Evolutionary conservation across 495 filamentous ascomycete genomes (phyloP), one percentile per base, ranked within the genome.

Genomic region (Rhizodiscina lignyota): DNA sequence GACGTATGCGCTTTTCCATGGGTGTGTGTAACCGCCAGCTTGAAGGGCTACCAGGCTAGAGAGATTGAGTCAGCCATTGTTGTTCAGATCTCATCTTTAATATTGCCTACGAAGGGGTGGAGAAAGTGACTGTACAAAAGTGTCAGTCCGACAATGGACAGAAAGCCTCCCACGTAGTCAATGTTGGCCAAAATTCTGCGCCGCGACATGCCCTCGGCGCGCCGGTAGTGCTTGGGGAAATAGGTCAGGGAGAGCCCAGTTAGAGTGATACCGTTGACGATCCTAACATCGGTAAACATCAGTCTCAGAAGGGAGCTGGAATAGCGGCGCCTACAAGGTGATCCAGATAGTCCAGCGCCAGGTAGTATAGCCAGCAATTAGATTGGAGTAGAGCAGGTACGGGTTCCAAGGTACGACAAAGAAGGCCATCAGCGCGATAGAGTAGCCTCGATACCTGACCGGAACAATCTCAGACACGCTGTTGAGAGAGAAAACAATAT

Each of bases 321-420:
- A 6, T 27, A 1, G 5, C 37, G 13, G 18, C 4, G 33, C 44
- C 40, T 35, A 47, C 44, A 52, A 39, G 2, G 43, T 37, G 30
- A 44, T 36, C 49, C 49, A 52, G 8, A 44, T 34, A 4, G 42
- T 43, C 44, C 44, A 45, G 22, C 50, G 36, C 50, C 50, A 53
- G 3, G 34, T 41, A 13, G 28, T 21, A 12, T 28, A 11, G 12
- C 36, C 27, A 6, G 38, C 42, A 28, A 41, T 45, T 31, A 50
- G 29, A 32, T 51, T 40, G 13, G 43, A 37, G 37, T 51, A 53
- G 31, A 51, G 38, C 10, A 50, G 35, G 24, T 48, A 53, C 4
- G 50, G 50, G 37, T 41, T 47, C 39, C 45, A 53, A 2, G 50
- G 50, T 10, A 53, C 30, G 21, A 53, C 44, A 30, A 48, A 50